Evolutionary conservation across 257 asterid species (phyloP), one percentile per base, ranked within the genome.

Genomic region (Agastache rugosa): DNA sequence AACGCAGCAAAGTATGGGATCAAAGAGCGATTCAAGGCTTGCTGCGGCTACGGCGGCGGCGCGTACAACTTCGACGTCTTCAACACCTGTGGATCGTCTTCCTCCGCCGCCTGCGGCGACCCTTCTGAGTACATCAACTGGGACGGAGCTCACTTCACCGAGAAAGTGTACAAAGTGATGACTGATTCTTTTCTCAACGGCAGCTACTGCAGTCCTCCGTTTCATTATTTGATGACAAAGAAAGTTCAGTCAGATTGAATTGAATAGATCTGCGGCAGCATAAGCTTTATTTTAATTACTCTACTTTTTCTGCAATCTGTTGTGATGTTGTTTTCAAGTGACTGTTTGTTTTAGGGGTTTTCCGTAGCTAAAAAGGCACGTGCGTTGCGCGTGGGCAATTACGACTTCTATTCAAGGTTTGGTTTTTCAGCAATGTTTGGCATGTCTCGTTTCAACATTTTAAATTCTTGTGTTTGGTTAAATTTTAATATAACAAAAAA

Each of bases 111-210:
- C 23, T 91, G 97, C 62, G 15, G 42, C 1, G 53, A 86, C 71
- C 96, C 97, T 0, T 72, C 78, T 5, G 72, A 76, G 85, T 91
- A 86, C 31, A 66, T 89, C 6, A 91, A 91, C 34, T 91, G 97
- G 97, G 97, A 91, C 42, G 97, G 97, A 16, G 97, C 87, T 54
- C 96, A 91, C 78, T 84, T 89, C 61, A 91, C 97, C 1, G 96
- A 91, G 62, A 92, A 87, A 9, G 87, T 80, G 73, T 74, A 91
- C 23, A 83, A 84, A 14, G 85, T 79, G 23, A 70, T 91, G 78
- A 64, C 97, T 0, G 31, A 54, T 0, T 64, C 81, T 10, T 82
- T 91, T 34, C 48, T 91, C 16, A 82, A 81, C 16, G 96, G 94
- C 16, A 81, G 61, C 2, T 81, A 76, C 65, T 83, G 86, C 71